phyloP scores from a whole-genome alignment of 1,139 yeast genomes.

The Kodamaea arcana region DNA sequence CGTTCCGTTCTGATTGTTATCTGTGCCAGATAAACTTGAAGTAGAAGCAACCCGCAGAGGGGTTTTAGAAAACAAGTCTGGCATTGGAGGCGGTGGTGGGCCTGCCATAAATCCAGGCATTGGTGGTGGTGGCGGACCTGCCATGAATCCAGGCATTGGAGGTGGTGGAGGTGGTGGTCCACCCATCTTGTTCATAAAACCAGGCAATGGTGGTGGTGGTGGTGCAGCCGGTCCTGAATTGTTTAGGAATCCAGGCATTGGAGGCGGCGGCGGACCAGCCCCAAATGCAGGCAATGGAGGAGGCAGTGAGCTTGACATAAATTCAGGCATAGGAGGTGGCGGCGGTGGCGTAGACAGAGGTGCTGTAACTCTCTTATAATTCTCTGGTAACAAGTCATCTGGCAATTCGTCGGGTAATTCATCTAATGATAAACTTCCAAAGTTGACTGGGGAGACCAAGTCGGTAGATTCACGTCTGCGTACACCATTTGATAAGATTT shows the following conservation, averaged over 20 bases:
- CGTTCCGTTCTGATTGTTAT: constrained; percentile 10
- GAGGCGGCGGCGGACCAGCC: no score
- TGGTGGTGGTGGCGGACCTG: constrained; percentile 17
- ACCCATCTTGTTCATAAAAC: constrained; percentile 11
- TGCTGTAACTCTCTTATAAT: constrained; percentile 6
- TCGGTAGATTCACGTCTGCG: background rate
- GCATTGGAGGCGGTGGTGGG: constrained; percentile 6
- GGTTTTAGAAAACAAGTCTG: background rate
- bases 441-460: background rate
- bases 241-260: constrained; percentile 17
- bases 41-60: constrained; percentile 4
- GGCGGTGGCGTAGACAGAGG: constrained; percentile 28
- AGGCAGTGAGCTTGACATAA: constrained; percentile 9
- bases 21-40: constrained; percentile 1
- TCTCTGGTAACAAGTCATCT: background rate
- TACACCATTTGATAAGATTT: background rate
- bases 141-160: constrained; percentile 13
- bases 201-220: constrained; percentile 34
- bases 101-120: constrained; percentile 8
- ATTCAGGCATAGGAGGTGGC: constrained; percentile 21
- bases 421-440: background rate
- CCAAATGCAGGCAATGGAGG: no score
- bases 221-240: constrained; percentile 20
- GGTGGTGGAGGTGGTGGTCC: constrained; percentile 23
- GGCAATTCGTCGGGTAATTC: background rate